Conservation (phyloP, 2,329 filamentous ascomycete genomes). For the Nemania sp. region DNA sequence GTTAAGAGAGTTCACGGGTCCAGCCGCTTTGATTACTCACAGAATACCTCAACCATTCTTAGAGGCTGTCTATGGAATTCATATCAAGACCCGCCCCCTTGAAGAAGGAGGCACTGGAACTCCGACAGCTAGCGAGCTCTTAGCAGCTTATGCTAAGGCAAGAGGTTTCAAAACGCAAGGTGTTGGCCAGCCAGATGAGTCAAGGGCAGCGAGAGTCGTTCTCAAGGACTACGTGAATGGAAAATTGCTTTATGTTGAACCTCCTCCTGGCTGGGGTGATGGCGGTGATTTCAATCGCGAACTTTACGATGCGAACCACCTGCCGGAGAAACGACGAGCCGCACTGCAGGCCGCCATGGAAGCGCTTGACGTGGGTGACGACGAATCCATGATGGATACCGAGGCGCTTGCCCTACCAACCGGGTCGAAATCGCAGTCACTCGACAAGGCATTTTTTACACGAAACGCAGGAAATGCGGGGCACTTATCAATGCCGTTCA, state of each 20-base stretch:
- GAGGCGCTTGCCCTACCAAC: slow-evolving; percentile 57
- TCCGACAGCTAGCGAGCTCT: slow-evolving; percentile 81
- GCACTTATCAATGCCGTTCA: slow-evolving; percentile 80
- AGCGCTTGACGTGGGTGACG: slow-evolving; percentile 48
- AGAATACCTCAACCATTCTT: slow-evolving; percentile 87
- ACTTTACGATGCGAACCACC: slow-evolving; percentile 79
- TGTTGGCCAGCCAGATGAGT: slow-evolving; percentile 89
- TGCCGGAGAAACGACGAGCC: slow-evolving; percentile 78
- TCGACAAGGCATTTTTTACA: slow-evolving; percentile 90
- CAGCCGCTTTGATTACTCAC: slow-evolving; percentile 77
- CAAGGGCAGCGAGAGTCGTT: slow-evolving; percentile 82
- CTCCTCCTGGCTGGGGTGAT: slow-evolving; percentile 76
- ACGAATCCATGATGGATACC: slow-evolving; percentile 43
- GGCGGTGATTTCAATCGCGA: slow-evolving; percentile 81
- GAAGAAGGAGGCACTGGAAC: slow-evolving; percentile 93
- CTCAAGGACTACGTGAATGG: slow-evolving; percentile 98
- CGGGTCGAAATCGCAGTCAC: slow-evolving; percentile 72
- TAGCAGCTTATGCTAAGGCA: slow-evolving; percentile 83
- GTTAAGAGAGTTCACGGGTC: slow-evolving; percentile 88
- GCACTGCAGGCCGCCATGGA: slow-evolving; percentile 58
- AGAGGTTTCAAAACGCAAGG: slow-evolving; percentile 90
- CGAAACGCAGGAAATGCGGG: slow-evolving; percentile 54
- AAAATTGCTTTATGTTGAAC: slow-evolving; percentile 89
- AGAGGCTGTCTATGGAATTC: slow-evolving; percentile 92
- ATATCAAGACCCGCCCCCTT: slow-evolving; percentile 74